Conservation (phyloP, 1,284 basidiomycete genomes). For the Microstroma glucosiphilum region DNA sequence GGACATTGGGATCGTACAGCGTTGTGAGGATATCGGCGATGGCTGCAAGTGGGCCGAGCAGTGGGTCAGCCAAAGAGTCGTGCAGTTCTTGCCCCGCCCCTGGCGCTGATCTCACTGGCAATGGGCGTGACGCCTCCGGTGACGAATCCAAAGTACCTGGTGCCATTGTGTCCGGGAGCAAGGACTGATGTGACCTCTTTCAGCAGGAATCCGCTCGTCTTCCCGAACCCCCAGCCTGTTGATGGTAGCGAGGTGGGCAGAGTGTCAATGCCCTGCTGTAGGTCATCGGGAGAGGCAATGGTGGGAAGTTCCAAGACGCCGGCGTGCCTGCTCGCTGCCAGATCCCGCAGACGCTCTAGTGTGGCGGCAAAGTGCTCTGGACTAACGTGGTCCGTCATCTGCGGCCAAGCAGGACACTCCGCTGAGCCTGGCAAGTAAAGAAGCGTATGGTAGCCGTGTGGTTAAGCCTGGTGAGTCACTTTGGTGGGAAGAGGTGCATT, state of each 20-base stretch:
- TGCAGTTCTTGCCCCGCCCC: no score
- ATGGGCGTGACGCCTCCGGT: slow-evolving; percentile 52
- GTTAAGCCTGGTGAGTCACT: no score
- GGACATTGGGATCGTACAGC: slow-evolving; percentile 50
- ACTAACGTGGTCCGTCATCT: no score
- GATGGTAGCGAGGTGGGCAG: background rate
- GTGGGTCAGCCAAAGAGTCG: slow-evolving; percentile 23
- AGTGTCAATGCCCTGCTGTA: background rate
- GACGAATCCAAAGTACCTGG: slow-evolving; percentile 56
- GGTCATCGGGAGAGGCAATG: background rate
- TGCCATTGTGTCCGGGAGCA: slow-evolving; percentile 18
- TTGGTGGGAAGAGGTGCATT: no score
- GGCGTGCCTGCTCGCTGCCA: background rate
- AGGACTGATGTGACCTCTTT: background rate
- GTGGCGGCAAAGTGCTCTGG: no score
- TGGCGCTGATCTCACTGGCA: slow-evolving; percentile 53
- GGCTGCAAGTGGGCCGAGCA: background rate
- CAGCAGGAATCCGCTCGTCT: slow-evolving; percentile 7
- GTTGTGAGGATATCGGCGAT: slow-evolving; percentile 11
- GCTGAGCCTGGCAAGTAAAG: no score
- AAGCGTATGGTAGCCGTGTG: no score
- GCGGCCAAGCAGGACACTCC: no score
- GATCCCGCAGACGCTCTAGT: no score
- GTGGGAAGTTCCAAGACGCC: background rate
- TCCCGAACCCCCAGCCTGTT: slow-evolving; percentile 1